Evolutionary conservation across 2,329 filamentous ascomycete genomes (phyloP).

Genomic region (Paecilomyces variotii): DNA sequence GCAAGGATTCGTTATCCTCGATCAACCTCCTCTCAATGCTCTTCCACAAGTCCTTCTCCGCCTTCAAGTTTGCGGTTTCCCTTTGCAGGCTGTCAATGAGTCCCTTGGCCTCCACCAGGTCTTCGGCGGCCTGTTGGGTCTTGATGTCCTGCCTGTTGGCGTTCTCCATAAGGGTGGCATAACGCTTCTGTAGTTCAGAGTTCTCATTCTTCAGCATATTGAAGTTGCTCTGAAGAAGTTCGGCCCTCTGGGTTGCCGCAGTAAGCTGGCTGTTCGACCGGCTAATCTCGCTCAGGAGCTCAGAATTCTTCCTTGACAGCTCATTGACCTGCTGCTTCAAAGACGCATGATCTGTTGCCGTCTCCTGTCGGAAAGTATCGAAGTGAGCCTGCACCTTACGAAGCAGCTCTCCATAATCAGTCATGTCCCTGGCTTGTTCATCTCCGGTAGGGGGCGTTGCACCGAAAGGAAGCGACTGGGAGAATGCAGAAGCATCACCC

Average conservation of each 20-base stretch:
- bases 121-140: constrained; percentile 86
- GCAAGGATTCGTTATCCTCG: constrained; percentile 77
- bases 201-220: constrained; percentile 78
- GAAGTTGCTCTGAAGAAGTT: constrained; percentile 85
- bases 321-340: constrained; percentile 78
- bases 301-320: constrained; percentile 71
- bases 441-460: constrained; percentile 38
- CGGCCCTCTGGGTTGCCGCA: constrained; percentile 73
- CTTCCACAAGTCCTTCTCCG: constrained; percentile 91
- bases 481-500: constrained; percentile 57
- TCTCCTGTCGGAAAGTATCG: constrained; percentile 81
- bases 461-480: constrained; percentile 58
- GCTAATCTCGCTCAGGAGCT: constrained; percentile 73
- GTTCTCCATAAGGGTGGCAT: constrained; percentile 66
- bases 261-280: constrained; percentile 72
- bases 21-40: constrained; percentile 81
- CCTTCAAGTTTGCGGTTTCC: constrained; percentile 86
- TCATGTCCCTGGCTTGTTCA: constrained; percentile 44
- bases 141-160: constrained; percentile 83
- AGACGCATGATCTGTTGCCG: constrained; percentile 69
- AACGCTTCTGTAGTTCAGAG: constrained; percentile 74
- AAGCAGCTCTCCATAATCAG: constrained; percentile 67
- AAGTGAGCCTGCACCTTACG: constrained; percentile 86
- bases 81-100: constrained; percentile 79
- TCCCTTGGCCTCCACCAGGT: constrained; percentile 77